Conservation (phyloP, 2,329 filamentous ascomycete genomes). For the Calonectria pauciramosa region DNA sequence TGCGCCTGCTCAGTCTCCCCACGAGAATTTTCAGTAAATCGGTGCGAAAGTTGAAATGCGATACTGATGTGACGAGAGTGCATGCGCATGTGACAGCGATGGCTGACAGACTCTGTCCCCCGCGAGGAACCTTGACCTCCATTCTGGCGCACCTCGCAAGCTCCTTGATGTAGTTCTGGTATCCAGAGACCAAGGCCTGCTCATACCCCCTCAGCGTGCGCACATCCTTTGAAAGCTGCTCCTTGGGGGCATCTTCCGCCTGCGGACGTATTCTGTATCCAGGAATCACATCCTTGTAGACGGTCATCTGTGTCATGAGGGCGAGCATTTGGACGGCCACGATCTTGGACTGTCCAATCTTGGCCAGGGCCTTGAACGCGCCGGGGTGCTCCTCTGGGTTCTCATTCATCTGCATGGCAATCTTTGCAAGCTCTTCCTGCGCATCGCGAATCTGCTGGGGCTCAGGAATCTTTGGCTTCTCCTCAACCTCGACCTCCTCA, state of each 20-base stretch:
- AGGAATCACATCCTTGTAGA: conserved; percentile 97
- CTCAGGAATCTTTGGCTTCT: conserved; percentile 76
- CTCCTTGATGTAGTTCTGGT: conserved; percentile 86
- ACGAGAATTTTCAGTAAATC: conserved; percentile 91
- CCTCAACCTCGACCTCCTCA: conserved; percentile 62
- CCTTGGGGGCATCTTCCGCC: conserved; percentile 78
- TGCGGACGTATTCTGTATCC: conserved; percentile 93
- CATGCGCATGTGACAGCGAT: conserved; percentile 91
- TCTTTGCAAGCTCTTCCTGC: conserved; percentile 91
- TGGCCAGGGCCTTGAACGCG: conserved; percentile 82
- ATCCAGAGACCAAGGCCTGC: conserved; percentile 86
- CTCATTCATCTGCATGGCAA: conserved; percentile 87
- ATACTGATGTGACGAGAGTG: conserved; percentile 82
- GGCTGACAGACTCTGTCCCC: conserved; percentile 70
- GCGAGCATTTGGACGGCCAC: conserved; percentile 86
- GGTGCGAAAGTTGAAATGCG: conserved; percentile 96
- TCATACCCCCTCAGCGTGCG: conserved; percentile 86
- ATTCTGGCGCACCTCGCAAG: conserved; percentile 77
- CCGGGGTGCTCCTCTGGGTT: conserved; percentile 91
- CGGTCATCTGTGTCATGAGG: conserved; percentile 86
- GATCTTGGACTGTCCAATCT: conserved; percentile 79
- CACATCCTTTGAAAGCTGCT: conserved; percentile 93
- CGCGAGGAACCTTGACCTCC: conserved; percentile 55
- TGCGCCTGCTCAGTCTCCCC: conserved; percentile 81
- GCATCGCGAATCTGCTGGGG: conserved; percentile 86